Evolutionary conservation across 164 flowering plant species (phyloP), one percentile per base, ranked within the genome.

Genomic region (Piper betle): DNA sequence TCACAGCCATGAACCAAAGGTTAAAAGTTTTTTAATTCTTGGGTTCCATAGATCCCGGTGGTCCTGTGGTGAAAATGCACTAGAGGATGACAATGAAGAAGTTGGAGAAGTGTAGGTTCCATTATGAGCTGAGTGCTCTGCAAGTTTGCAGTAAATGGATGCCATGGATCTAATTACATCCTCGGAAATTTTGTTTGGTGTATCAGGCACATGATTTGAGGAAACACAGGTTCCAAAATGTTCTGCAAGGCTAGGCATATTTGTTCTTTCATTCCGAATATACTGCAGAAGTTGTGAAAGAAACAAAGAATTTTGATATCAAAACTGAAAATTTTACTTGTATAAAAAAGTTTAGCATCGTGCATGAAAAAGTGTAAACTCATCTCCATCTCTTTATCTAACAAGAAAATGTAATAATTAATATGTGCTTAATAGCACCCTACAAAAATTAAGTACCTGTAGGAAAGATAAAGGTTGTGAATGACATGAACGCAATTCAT

Each of bases 1-100:
- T 58, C 90, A 86, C 70, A 86, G 70, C 50, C 80, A 75, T 60
- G 75, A 77, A 73, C 88, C 96, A 69, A 84, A 86, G 25, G 91
- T 80, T 55, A 84, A 78, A 68, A 82, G 84, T 62, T 84, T 86
- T 71, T 77, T 80, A 57, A 77, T 78, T 18, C 75, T 79, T 17
- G 97, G 99, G 69, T 95, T 85, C 99, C 96, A 90, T 68, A 78
- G 68, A 71, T 85, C 94, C 66, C 72, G 69, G 42, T 79, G 96
- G 59, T 86, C 79, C 59, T 63, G 87, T 1, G 90, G 93, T 58
- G 95, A 94, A 72, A 88, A 88, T 62, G 76, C 87, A 73, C 87
- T 79, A 3, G 62, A 66, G 48, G 93, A 84, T 61, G 96, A 86
- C 57, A 79, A 67, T 13, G 95, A 85, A 63, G 99, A 87, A 64